Percentiles rank a stretch among this genome's conserved stretches.
Evolutionary conservation across 805 yeast species (phyloP).

Genomic region (Kuraishia piskuri): DNA sequence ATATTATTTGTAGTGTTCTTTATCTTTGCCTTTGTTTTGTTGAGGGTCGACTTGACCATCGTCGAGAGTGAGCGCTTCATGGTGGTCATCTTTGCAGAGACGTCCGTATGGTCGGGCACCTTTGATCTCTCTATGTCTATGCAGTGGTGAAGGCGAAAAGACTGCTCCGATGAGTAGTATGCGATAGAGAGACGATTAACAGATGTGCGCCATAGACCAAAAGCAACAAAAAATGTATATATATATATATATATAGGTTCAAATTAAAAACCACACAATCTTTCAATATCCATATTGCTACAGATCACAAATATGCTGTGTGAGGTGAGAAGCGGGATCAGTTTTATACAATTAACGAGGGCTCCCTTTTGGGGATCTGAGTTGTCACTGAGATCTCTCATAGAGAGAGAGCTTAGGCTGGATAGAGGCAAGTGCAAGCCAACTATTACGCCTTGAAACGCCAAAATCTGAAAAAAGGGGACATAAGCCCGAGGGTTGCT

Average conservation of each 20-base stretch:
- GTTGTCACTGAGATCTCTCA: neutral
- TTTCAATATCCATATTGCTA: neutral
- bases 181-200: neutral
- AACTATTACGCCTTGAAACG: neutral
- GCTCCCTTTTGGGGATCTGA: neutral
- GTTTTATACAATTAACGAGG: neutral
- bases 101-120: neutral
- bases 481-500: neutral
- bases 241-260: neutral
- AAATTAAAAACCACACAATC: neutral
- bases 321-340: neutral
- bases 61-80: conserved; percentile 3
- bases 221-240: neutral
- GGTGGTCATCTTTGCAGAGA: conserved; percentile 1
- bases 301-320: neutral
- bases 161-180: neutral
- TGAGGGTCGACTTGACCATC: conserved; percentile 2
- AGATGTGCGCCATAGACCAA: neutral
- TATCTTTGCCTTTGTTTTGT: conserved; percentile 1
- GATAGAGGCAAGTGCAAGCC: neutral
- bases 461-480: neutral
- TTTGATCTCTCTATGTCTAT: neutral
- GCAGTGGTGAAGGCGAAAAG: neutral
- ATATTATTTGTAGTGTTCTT: neutral
- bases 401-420: neutral